phyloP scores from a whole-genome alignment of 2,329 filamentous ascomycete species.

The Mycosphaerella sp. region DNA sequence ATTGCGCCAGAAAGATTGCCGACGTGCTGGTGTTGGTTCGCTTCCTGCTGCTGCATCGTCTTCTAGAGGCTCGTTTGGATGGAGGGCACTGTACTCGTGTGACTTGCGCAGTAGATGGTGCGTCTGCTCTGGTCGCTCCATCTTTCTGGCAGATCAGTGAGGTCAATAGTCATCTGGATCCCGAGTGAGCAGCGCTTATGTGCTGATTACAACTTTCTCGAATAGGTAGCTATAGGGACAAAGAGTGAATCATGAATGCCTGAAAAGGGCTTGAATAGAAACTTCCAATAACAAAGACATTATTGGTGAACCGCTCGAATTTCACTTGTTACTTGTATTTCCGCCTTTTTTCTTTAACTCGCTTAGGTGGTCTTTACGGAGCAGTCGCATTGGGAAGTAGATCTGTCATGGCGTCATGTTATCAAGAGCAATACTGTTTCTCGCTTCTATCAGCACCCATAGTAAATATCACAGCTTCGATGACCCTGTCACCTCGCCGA shows the following conservation, averaged over 20 bases:
- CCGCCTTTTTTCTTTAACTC: too few species aligned
- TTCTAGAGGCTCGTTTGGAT: background rate
- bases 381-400: too few species aligned
- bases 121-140: background rate
- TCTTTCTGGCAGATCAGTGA: background rate
- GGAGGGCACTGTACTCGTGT: background rate
- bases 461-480: slow-evolving; percentile 14
- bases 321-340: too few species aligned
- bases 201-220: background rate
- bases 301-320: background rate
- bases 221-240: background rate
- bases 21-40: background rate
- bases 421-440: background rate
- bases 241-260: background rate
- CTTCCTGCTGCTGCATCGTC: background rate
- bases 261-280: background rate
- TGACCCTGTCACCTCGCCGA: slow-evolving; percentile 18
- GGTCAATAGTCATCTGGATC: too few species aligned
- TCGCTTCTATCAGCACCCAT: background rate
- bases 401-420: background rate
- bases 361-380: too few species aligned
- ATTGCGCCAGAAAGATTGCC: background rate
- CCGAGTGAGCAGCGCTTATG: too few species aligned
- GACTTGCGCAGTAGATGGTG: background rate
- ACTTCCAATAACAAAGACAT: background rate